Base-by-base conservation (phyloP, 1,284 basidiomycete genomes). In the Tilletia horrida region DNA sequence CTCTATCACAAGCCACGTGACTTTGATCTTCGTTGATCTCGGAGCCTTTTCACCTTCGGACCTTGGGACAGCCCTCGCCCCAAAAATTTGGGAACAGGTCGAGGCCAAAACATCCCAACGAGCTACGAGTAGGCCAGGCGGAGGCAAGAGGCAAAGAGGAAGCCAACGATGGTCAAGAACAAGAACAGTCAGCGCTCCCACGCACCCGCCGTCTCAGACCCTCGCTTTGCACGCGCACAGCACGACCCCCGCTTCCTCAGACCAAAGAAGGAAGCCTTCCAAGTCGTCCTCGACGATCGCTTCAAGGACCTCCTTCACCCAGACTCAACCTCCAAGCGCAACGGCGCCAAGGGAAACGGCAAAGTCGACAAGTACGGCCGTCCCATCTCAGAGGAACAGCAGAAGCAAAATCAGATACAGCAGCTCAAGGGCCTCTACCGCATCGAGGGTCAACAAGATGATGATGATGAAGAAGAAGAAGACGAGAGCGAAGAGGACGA, bases 191-290 rank as follows among this genome's bases (percentile, higher is more conserved):
- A 21, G 50, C 48, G 64, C 40, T 14, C n/a, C 11, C 68, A 73
- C 67, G 69, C 73, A 7, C 69, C 75, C 4, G 23, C 66, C 11
- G 70, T 69, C 21, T 71, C 66, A 42, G 80, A 81, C 42, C 70
- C 73, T 14, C 76, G 95, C 43, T 97, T 98, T 82, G 87, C 91
- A 40, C 86, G 91, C 67, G 85, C 97, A 64, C 90, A 89, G 81
- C 89, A 91, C 35, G 95, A 98, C 83, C 95, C 95, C 65, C 88
- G 95, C 66, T 98, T 98, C 84, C 86, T 94, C 44, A 87, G 87
- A 25, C 90, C 91, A 0, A 91, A 88, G 79, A 90, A 89, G 81
- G 88, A 90, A 62, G 85, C 88, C 65, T 85, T 88, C 74, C 96
- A 94, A 83, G 89, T 96, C 63, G 87, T 90, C 69, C 87, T 97